Evolutionary conservation across 108 stramenopile species (phyloP).

Genomic region (Mayamaea pseudoterrestris): DNA sequence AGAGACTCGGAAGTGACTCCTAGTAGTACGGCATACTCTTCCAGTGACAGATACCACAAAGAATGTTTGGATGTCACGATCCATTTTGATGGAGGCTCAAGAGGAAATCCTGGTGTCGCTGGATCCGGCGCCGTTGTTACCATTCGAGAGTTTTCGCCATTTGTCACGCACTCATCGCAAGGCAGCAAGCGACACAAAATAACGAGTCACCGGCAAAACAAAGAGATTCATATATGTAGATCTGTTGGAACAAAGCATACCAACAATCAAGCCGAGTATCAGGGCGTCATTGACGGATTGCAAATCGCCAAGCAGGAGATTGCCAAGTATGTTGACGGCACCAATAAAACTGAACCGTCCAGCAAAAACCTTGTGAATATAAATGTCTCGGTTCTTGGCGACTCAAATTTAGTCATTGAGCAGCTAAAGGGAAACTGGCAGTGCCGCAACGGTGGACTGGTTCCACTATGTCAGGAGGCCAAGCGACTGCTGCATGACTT

Average conservation of each 20-base stretch:
- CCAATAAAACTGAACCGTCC: not conserved
- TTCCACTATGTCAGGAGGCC: conserved; percentile 8
- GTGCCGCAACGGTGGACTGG: conserved; percentile 35
- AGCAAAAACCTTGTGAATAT: not conserved
- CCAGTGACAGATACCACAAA: conserved; percentile 1
- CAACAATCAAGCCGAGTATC: conserved; percentile 78
- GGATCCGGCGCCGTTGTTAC: conserved; percentile 53
- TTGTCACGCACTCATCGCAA: no score
- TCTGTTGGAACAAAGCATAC: conserved; percentile 37
- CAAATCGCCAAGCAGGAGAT: conserved; percentile 13
- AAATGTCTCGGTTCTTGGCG: conserved; percentile 32
- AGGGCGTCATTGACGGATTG: conserved; percentile 48
- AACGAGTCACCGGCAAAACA: no score
- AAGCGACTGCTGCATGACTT: not conserved
- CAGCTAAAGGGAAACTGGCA: conserved; percentile 53
- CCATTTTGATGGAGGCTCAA: conserved; percentile 71
- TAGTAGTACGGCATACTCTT: not conserved
- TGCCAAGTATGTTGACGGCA: not conserved
- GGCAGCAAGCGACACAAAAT: no score
- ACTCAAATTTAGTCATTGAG: conserved; percentile 65
- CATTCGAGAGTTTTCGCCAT: not conserved
- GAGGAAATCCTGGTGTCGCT: conserved; percentile 79
- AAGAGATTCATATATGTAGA: conserved; percentile 6
- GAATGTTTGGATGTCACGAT: conserved; percentile 1
- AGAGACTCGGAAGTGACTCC: not conserved